phyloP scores from a whole-genome alignment of 805 yeast genomes.

The Tetrapisispora nanseiensis region DNA sequence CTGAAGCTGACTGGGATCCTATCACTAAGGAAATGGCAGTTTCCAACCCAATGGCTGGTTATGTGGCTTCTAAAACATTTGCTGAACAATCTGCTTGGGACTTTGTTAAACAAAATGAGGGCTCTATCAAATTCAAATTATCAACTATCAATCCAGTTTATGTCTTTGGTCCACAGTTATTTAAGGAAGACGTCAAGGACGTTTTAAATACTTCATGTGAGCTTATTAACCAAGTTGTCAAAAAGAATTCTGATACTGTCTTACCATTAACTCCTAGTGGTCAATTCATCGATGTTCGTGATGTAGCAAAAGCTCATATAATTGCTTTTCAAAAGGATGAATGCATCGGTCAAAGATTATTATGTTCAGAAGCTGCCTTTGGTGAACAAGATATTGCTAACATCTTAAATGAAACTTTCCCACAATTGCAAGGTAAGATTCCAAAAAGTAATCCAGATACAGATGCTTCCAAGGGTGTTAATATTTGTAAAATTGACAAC shows the following conservation, averaged over 20 bases:
- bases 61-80: slow-evolving; percentile 38
- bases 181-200: slow-evolving; percentile 30
- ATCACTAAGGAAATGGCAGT: slow-evolving; percentile 23
- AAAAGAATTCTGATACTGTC: slow-evolving; percentile 12
- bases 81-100: slow-evolving; percentile 55
- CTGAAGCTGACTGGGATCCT: slow-evolving; percentile 33
- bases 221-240: slow-evolving; percentile 23
- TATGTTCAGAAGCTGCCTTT: slow-evolving; percentile 18
- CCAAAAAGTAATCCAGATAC: slow-evolving; percentile 32
- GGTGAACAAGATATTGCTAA: slow-evolving; percentile 24
- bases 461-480: slow-evolving; percentile 4
- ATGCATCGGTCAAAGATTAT: slow-evolving; percentile 28
- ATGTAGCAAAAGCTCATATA: slow-evolving; percentile 52
- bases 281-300: slow-evolving; percentile 46
- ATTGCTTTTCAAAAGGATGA: slow-evolving; percentile 36
- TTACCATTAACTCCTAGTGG: slow-evolving; percentile 4
- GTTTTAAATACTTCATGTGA: slow-evolving; percentile 32
- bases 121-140: slow-evolving; percentile 32
- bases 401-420: slow-evolving; percentile 32
- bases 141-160: slow-evolving; percentile 35
- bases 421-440: slow-evolving; percentile 36
- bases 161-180: slow-evolving; percentile 45
- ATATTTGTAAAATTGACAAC: slow-evolving; percentile 8
- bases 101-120: slow-evolving; percentile 31
- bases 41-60: slow-evolving; percentile 20